These are phyloP conservation scores for Protostelium mycophagum DNA, from an alignment of 78 protist genomes.

Conservation along the genomic window DNA sequence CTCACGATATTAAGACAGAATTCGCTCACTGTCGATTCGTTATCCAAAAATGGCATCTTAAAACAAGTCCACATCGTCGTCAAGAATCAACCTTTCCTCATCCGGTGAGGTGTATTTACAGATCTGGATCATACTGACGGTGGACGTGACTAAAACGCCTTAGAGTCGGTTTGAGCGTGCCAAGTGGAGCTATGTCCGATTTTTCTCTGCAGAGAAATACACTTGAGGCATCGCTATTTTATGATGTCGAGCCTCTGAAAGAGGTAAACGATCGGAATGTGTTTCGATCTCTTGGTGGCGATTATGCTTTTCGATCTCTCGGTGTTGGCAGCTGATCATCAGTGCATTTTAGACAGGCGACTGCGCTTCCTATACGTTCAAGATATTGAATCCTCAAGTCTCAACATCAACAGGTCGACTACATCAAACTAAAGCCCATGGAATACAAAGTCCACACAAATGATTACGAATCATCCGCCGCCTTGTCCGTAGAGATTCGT, in stretches of 20 bases:
- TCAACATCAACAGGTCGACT: slow-evolving; percentile 26
- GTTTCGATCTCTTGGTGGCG: no score
- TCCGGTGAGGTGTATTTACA: not conserved
- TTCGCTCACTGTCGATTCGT: slow-evolving; percentile 41
- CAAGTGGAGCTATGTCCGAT: slow-evolving; percentile 19
- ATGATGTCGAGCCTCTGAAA: slow-evolving; percentile 40
- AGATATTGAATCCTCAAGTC: no score
- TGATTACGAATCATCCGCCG: slow-evolving; percentile 28
- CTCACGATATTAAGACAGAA: slow-evolving; percentile 37
- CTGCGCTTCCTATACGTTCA: no score
- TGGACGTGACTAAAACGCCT: no score
- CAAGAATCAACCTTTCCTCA: slow-evolving; percentile 48
- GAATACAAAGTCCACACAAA: slow-evolving; percentile 56
- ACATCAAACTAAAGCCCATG: slow-evolving; percentile 46
- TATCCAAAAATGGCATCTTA: slow-evolving; percentile 50
- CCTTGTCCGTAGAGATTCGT: slow-evolving; percentile 43
- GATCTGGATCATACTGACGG: slow-evolving; percentile 5
- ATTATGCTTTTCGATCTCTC: no score
- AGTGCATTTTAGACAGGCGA: not conserved
- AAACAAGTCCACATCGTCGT: slow-evolving; percentile 62
- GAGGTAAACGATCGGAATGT: no score
- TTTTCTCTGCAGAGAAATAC: slow-evolving; percentile 14
- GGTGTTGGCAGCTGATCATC: not conserved
- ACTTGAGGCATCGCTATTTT: slow-evolving; percentile 42
- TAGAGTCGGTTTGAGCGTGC: slow-evolving; percentile 1